Evolutionary conservation across 2,329 filamentous ascomycete species (phyloP), one percentile per base, ranked within the genome.

Genomic region (Exophiala sideris): DNA sequence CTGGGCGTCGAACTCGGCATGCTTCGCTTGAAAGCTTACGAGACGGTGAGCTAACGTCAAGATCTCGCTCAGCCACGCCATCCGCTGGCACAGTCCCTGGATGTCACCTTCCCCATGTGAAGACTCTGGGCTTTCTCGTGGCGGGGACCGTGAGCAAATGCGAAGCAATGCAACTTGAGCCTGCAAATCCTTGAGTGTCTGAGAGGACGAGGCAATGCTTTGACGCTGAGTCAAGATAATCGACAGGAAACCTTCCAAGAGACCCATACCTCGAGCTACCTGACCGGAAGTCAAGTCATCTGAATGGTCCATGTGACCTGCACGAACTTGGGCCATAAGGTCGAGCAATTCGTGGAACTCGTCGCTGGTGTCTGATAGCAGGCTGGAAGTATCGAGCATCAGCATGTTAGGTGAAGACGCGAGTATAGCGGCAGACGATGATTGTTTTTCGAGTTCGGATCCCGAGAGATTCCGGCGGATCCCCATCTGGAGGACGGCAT

Each of bases 201-300:
- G 64, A 14, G 71, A 57, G 4, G 66, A 61, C 3, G 68, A 67
- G 4, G 68, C 66, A 45, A 75, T 62, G 11, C 62, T 52, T 39
- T 68, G 61, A 60, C 73, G 68, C 60, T 76, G 73, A 41, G 67
- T 70, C 41, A 73, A 64, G 39, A 69, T 62, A 32, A 72, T 56
- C 52, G 86, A 79, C 29, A 97, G 75, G 55, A 96, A 79, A 21
- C 91, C 90, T 68, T 99, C 94, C n/a, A 96, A 75, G 60, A 89
- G 89, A 0, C 90, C 90, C 45, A 88, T 80, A 67, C 90, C 91
- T 65, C 91, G 82, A 39, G 81, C 79, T 6, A 94, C 81, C 63
- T 96, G 90, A 7, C 89, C 86, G 39, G 84, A 80, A 41, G 87
- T 95, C 36, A 99, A 73, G 60, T 99, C 95, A 35, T 89, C 86